Percentiles rank a stretch among this genome's conserved stretches.
Conservation (phyloP, 2,329 filamentous ascomycete species). For the Aspergillus luchuensis region DNA sequence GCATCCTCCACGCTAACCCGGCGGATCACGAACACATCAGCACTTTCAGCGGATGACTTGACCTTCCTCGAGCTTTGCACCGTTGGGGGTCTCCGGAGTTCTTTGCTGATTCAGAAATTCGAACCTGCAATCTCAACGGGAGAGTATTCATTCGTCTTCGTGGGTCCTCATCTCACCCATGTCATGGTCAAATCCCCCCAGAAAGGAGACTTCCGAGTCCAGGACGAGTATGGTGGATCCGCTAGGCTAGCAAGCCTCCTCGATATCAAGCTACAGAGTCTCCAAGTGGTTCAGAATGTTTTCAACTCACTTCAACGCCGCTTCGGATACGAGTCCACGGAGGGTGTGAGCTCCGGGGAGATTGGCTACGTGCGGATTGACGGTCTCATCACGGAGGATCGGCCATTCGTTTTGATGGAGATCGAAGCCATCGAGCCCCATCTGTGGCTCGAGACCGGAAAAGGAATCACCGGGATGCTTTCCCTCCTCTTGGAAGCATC, state of each 20-base stretch:
- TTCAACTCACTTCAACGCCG: not conserved
- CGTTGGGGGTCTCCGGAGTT: not conserved
- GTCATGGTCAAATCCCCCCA: not conserved
- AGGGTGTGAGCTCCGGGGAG: not conserved
- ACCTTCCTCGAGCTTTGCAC: not conserved
- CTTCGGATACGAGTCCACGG: not conserved
- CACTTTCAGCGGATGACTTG: not conserved
- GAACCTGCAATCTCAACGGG: not conserved
- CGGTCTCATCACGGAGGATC: conserved; percentile 1
- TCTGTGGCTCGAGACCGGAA: conserved; percentile 1
- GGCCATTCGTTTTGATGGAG: conserved; percentile 6
- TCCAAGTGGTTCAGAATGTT: not conserved
- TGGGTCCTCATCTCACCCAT: not conserved
- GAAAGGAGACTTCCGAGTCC: not conserved
- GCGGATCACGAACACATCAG: not conserved
- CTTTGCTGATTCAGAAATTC: not conserved
- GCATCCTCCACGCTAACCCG: not conserved
- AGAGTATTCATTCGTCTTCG: conserved; percentile 4
- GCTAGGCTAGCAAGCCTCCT: not conserved
- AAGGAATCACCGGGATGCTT: not conserved
- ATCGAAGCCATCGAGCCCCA: conserved; percentile 7
- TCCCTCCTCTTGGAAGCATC: not conserved
- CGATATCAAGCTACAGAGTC: not conserved
- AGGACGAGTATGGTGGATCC: not conserved
- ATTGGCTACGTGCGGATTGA: conserved; percentile 4